These are phyloP conservation scores for Sphagnum fallax DNA, from an alignment of 228 moss, liverwort and hornwort species.

Conservation along the genomic window DNA sequence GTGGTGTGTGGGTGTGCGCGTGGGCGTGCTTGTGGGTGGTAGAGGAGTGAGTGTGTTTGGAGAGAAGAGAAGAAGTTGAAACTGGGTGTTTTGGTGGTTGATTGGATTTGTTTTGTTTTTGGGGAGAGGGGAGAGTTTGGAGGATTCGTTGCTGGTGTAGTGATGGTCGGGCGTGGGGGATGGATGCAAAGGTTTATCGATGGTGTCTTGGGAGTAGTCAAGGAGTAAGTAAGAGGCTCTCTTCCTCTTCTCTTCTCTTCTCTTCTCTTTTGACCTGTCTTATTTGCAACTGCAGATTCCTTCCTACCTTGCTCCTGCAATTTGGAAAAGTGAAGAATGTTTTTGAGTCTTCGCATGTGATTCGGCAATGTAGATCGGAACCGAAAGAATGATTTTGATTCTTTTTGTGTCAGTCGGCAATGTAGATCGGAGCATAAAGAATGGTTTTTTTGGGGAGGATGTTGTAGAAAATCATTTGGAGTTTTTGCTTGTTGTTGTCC, in stretches of 20 bases:
- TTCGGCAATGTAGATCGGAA: background rate
- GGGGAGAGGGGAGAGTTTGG: no score
- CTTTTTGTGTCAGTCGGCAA: background rate
- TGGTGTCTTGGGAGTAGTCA: slow-evolving; percentile 68
- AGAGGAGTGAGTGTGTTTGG: no score
- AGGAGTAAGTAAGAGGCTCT: slow-evolving; percentile 56
- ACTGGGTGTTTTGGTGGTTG: no score
- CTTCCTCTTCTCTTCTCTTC: background rate
- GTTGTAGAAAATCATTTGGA: no score
- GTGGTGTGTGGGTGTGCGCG: no score
- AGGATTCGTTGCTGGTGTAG: slow-evolving; percentile 4
- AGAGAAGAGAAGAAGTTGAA: no score
- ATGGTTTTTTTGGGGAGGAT: no score
- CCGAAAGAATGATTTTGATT: background rate
- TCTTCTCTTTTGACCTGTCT: background rate
- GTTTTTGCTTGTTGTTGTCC: no score
- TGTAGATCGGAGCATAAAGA: no score
- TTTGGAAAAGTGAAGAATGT: background rate
- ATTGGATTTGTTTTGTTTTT: no score
- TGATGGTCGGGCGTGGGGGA: slow-evolving; percentile 15
- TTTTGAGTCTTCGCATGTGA: background rate
- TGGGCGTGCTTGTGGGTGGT: no score
- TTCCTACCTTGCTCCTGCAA: background rate
- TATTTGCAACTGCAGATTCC: background rate
- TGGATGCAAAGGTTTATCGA: slow-evolving; percentile 80